Conservation (phyloP, 805 yeast genomes). For the Schwanniomyces yamadae region DNA sequence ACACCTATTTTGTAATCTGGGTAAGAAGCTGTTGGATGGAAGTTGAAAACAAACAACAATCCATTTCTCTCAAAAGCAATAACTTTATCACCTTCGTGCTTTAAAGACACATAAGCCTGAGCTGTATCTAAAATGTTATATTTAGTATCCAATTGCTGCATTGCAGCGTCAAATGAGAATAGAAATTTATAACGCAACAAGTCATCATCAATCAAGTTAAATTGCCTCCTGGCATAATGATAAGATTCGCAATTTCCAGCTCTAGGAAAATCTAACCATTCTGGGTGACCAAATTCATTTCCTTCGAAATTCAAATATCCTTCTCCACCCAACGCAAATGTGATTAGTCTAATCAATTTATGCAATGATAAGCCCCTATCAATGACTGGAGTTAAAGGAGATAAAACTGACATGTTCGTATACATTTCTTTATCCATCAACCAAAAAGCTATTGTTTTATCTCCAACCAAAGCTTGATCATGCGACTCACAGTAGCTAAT, state of each 20-base stretch:
- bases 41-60: constrained; percentile 80
- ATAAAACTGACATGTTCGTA: constrained; percentile 82
- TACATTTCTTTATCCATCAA: constrained; percentile 98
- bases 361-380: constrained; percentile 91
- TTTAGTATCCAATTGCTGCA: constrained; percentile 72
- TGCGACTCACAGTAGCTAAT: constrained; percentile 93
- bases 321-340: constrained; percentile 94
- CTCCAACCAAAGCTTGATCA: constrained; percentile 97
- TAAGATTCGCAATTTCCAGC: constrained; percentile 83
- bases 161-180: constrained; percentile 78
- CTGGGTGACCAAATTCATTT: constrained; percentile 98
- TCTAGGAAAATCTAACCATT: constrained; percentile 97
- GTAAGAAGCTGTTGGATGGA: constrained; percentile 81
- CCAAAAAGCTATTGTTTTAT: constrained; percentile 96
- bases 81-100: constrained; percentile 86
- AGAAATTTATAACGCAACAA: constrained; percentile 75
- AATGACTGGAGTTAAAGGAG: constrained; percentile 71
- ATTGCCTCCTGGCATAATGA: constrained; percentile 94
- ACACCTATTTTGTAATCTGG: constrained; percentile 91
- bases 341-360: constrained; percentile 82
- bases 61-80: constrained; percentile 87
- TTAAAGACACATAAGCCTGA: constrained; percentile 82
- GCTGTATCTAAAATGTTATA: constrained; percentile 69
- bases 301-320: constrained; percentile 96
- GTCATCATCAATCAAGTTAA: constrained; percentile 79